Evolutionary conservation across 2,329 filamentous ascomycete genomes (phyloP).

Genomic region (Chaetoscypha palmicola): DNA sequence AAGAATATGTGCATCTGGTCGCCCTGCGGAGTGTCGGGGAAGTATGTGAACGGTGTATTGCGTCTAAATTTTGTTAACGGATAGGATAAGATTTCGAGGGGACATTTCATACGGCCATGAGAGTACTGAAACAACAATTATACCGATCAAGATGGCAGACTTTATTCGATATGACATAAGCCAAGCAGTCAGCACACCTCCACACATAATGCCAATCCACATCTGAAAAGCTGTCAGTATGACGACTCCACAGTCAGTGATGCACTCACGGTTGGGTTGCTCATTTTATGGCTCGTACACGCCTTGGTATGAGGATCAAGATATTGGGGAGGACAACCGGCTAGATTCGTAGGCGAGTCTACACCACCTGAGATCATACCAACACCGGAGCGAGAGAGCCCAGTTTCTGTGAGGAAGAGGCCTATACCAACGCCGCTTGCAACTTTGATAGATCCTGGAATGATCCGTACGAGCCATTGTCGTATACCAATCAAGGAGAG

Average conservation of each 20-base stretch:
- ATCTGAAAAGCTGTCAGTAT: conserved; percentile 39
- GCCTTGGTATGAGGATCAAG: conserved; percentile 41
- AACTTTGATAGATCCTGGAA: conserved; percentile 58
- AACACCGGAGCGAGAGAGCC: conserved; percentile 73
- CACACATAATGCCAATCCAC: conserved; percentile 80
- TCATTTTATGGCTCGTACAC: conserved; percentile 60
- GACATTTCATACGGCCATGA: conserved; percentile 64
- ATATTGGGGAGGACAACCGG: conserved; percentile 58
- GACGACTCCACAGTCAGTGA: neutral
- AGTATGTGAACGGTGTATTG: conserved; percentile 64
- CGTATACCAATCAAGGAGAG: conserved; percentile 62
- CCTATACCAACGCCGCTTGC: conserved; percentile 60
- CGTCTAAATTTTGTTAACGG: conserved; percentile 38
- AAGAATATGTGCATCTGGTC: conserved; percentile 64
- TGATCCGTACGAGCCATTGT: conserved; percentile 63
- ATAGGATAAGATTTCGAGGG: neutral
- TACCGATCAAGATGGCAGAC: conserved; percentile 67
- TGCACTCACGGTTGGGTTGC: conserved; percentile 57
- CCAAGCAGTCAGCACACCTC: conserved; percentile 70
- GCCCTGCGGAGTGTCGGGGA: conserved; percentile 58
- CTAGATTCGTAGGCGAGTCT: conserved; percentile 67
- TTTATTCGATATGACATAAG: conserved; percentile 75
- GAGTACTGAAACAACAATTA: conserved; percentile 62
- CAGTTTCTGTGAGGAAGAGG: conserved; percentile 56
- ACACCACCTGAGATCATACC: conserved; percentile 67